Evolutionary conservation across 2,329 filamentous ascomycete genomes (phyloP), one percentile per base, ranked within the genome.

Genomic region (Pestalotiopsis sp.): DNA sequence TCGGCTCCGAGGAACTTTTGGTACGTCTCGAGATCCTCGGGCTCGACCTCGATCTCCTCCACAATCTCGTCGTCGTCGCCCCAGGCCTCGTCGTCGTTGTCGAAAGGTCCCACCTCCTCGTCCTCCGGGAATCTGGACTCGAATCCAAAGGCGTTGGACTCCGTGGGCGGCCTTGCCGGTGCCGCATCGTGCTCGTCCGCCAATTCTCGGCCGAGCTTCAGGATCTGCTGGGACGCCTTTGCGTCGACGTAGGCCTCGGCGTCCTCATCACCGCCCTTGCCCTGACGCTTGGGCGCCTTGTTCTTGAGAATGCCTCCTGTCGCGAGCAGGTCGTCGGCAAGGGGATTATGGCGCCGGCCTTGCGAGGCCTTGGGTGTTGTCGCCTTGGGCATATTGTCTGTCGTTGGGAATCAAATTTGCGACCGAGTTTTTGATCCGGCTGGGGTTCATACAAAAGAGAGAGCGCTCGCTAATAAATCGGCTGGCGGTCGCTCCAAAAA

Each of bases 201-300:
- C 14, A 99, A 85, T 77, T 97, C 93, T 75, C 95, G 92, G 67
- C 95, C 95, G 75, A 98, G 93, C 73, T 92, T 90, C 70, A 99
- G 79, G 78, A 99, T 99, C 76, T 93, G 94, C 74, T 91, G 88
- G 68, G 95, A 97, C 20, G 95, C 91, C 79, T 93, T 95, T 69
- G 94, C 91, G 80, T 98, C 95, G 70, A 99, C 90, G 76, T 92
- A 98, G 72, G 87, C 84, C 70, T 92, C 89, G 70, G 88, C 86
- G 11, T 86, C 85, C 39, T 87, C 85, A 41, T 90, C 87, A 69
- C 88, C 88, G 64, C 85, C 87, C 80, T 90, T 92, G 72, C 86
- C 84, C 80, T 90, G 92, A 74, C 87, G 86, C 83, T 93, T 93
- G 73, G 90, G 90, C 38, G 89, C 86, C 85, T 95, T 91, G 78